Base-by-base conservation (phyloP, 352 stramenopile genomes). In the Phytophthora podocarpi region DNA sequence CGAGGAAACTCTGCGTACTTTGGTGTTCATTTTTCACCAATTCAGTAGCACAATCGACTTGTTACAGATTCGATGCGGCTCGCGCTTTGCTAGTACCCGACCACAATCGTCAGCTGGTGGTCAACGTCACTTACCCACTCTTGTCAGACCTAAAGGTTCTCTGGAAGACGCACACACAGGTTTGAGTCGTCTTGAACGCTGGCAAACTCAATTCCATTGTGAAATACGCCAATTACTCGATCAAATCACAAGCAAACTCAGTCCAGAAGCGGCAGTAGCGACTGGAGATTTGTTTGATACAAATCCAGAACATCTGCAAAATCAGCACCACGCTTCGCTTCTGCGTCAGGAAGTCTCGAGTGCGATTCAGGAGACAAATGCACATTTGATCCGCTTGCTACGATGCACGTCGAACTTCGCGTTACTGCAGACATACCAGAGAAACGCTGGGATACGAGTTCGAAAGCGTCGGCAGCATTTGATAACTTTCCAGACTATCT, bases 151-250 rank as follows among this genome's bases (percentile, higher is more conserved):
- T n/a, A 48, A 15, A n/a, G 24, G 30, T 1, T 7, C 54, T 8
- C 18, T 11, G 36, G 45, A 24, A 36, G 10, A n/a, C 7, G n/a
- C 8, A 12, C 20, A 53, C 36, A 24, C 47, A 1, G 62, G 62
- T 4, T 35, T 72, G 13, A 18, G 31, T 23, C 42, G 57, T 21
- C 57, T 80, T 16, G 61, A 74, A 43, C 53, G 59, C 9, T 81
- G 69, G 72, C 72, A 81, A 28, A 35, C 27, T 8, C 62, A 58
- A 11, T 78, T 57, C 11, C 69, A 81, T 34, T 24, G 62, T 23
- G 58, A 70, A 47, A 67, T 81, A 6, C 53, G 59, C 12, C 59
- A 64, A 28, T 49, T 74, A 41, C 53, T 70, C 1, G 59, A 72
- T n/a, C 40, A 64, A n/a, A 26, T 67, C 23, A 49, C 50, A 21